Evolutionary conservation across 1,139 yeast genomes (phyloP), one percentile per base, ranked within the genome.

Genomic region (Hansenula lynferdii): DNA sequence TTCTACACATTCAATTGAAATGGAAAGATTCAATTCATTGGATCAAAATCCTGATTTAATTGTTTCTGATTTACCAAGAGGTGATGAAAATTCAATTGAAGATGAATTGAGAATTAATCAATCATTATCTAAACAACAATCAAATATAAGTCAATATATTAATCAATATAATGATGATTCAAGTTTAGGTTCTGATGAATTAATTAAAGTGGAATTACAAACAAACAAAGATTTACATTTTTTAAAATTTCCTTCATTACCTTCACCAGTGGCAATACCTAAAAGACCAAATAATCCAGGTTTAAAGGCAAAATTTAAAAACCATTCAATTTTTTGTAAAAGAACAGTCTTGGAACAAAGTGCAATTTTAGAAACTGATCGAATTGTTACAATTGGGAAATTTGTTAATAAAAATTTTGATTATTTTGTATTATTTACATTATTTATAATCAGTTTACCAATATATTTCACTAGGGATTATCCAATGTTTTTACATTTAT

Each of bases 401-500:
- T 67, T 69, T 42, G 57, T 73, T 8, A 59, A 69, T 4, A 60
- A 61, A 23, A 63, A 77, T 49, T 67, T 79, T 40, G 87, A 81
- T 56, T 79, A 81, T 75, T 45, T 72, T 14, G 54, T 78, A 2
- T 79, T 76, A 51, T 38, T 52, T 1, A 31, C 63, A 0, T 42
- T 82, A 17, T 71, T 79, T 40, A 47, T 78, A 6, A 67, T 66
- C 1, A 81, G 89, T 0, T 44, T 80, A 18, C 82, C 83, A 6
- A 60, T 77, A 17, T 78, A 76, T 54, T 77, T 54, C 38, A 49
- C 57, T 2, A 19, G 43, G 2, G 37, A 43, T 15, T 55, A 79
- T 37, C 72, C 77, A 41, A 62, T 84, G 57, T 79, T 82, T 3
- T 72, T 80, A 43, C 90, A 85, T 43, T 57, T 83, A 37, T 71